phyloP scores from a whole-genome alignment of 768 basidiomycete species.

The Lactarius sanguifluus region DNA sequence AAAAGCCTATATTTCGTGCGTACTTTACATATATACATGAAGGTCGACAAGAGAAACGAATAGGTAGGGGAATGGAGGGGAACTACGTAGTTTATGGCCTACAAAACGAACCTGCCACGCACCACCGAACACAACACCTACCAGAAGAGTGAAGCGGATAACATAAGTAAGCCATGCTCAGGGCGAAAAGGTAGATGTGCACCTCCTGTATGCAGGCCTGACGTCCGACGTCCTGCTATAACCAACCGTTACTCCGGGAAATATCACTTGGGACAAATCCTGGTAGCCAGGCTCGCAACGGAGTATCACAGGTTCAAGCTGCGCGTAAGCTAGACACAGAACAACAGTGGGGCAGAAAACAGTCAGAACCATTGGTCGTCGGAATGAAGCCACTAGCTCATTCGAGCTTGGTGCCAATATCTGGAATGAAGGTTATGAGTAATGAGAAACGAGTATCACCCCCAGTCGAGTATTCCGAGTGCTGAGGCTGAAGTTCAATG shows the following conservation, averaged over 20 bases:
- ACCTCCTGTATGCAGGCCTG: background rate
- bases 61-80: conserved; percentile 1
- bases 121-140: background rate
- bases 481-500: background rate
- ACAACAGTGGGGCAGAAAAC: background rate
- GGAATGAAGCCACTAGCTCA: background rate
- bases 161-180: background rate
- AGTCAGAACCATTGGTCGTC: background rate
- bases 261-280: background rate
- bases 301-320: background rate
- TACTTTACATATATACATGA: conserved; percentile 24
- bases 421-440: background rate
- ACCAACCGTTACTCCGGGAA: background rate
- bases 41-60: background rate
- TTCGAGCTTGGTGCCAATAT: background rate
- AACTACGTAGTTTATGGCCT: background rate
- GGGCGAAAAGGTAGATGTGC: background rate
- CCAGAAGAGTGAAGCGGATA: background rate
- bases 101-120: background rate
- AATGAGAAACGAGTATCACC: background rate
- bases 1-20: conserved; percentile 25
- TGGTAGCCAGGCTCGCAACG: too few relatives aligned
- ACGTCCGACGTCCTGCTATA: background rate
- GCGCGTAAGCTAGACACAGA: background rate
- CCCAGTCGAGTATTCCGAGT: background rate